Evolutionary conservation across 164 flowering plant species (phyloP).

Genomic region (Vitis vinifera): ASM3070453v1 NC_081812.1:21060501-21061000

Average conservation of each 20-base stretch:
- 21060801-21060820: neutral
- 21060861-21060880: neutral
- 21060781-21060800: neutral
- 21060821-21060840: no score
- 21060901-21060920: conserved; percentile 71
- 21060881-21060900: neutral
- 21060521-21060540: conserved; percentile 64
- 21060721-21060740: conserved; percentile 83
- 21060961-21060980: conserved; percentile 43
- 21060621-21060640: conserved; percentile 66
- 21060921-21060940: conserved; percentile 95
- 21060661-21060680: conserved; percentile 63
- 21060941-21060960: conserved; percentile 60
- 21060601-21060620: conserved; percentile 92
- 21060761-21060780: conserved; percentile 72
- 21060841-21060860: neutral
- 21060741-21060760: conserved; percentile 44
- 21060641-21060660: conserved; percentile 28
- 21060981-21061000: conserved; percentile 86
- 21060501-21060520: conserved; percentile 56
- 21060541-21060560: conserved; percentile 61
- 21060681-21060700: conserved; percentile 96
- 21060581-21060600: conserved; percentile 57
- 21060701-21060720: conserved; percentile 82
- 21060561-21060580: conserved; percentile 47